Evolutionary conservation across 148 eudicot genomes (phyloP).

Genomic region (Chenopodium suecicum): DNA sequence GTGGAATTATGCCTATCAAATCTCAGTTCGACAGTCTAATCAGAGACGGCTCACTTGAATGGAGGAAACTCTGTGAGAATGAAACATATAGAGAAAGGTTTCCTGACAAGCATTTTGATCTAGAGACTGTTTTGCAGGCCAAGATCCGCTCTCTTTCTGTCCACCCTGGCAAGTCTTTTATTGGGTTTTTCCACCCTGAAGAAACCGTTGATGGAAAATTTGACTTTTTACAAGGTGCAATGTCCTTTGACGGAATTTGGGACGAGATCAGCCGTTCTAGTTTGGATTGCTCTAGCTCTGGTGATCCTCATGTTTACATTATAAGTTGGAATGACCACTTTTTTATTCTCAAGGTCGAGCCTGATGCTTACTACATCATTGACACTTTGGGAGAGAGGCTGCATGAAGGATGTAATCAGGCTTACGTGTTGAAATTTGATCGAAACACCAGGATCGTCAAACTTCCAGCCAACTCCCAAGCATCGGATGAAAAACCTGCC

Average conservation of each 20-base stretch:
- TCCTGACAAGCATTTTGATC: slow-evolving; percentile 94
- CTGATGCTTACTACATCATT: slow-evolving; percentile 59
- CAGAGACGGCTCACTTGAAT: slow-evolving; percentile 81
- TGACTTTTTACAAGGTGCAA: slow-evolving; percentile 80
- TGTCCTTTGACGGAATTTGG: slow-evolving; percentile 93
- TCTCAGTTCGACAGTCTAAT: slow-evolving; percentile 84
- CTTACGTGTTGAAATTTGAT: slow-evolving; percentile 67
- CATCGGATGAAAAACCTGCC: slow-evolving; percentile 35
- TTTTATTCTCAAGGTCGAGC: slow-evolving; percentile 69
- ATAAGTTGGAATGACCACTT: slow-evolving; percentile 86
- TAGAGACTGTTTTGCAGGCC: slow-evolving; percentile 83
- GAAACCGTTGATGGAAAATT: slow-evolving; percentile 69
- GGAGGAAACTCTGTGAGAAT: slow-evolving; percentile 84
- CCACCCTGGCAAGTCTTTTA: slow-evolving; percentile 65
- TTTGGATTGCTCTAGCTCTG: slow-evolving; percentile 23
- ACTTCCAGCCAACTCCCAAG: slow-evolving; percentile 34
- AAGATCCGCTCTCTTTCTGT: slow-evolving; percentile 71
- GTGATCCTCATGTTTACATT: slow-evolving; percentile 53
- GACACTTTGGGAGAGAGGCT: slow-evolving; percentile 78
- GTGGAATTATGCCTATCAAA: slow-evolving; percentile 67
- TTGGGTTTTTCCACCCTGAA: slow-evolving; percentile 86
- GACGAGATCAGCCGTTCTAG: slow-evolving; percentile 52
- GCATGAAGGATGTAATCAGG: slow-evolving; percentile 70
- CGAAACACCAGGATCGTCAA: slow-evolving; percentile 47
- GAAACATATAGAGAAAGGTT: slow-evolving; percentile 58